Conservation (phyloP, 768 basidiomycete species). For the Daedaleopsis sinensis region DNA sequence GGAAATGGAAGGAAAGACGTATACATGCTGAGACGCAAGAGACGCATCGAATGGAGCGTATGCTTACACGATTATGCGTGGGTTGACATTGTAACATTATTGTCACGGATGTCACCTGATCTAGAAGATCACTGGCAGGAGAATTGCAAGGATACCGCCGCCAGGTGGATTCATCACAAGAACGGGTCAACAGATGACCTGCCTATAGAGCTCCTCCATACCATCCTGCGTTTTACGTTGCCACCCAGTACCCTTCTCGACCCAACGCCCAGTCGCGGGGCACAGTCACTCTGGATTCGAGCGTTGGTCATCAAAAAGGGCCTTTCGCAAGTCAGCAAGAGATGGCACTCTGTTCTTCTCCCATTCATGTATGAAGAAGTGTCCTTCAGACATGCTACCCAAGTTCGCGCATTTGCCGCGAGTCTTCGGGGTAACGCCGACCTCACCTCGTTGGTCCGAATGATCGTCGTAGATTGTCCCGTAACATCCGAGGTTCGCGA, state of each 20-base stretch:
- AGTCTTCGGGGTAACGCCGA: background rate
- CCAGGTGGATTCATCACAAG: background rate
- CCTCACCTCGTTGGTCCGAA: background rate
- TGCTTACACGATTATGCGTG: slow-evolving; percentile 1
- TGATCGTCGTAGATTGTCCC: slow-evolving; percentile 3
- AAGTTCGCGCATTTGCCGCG: background rate
- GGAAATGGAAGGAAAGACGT: slow-evolving; percentile 2
- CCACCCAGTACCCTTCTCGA: background rate
- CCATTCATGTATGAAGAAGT: slow-evolving; percentile 4
- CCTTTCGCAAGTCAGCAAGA: background rate
- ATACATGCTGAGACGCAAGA: background rate
- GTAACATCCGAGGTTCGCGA: background rate
- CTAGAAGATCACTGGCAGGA: background rate
- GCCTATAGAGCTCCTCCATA: slow-evolving; percentile 5
- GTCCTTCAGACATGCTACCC: background rate
- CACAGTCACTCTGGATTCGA: background rate
- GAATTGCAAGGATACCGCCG: background rate
- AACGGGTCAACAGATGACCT: background rate
- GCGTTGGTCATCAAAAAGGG: background rate
- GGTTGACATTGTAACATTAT: background rate
- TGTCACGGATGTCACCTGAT: background rate
- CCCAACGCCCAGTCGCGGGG: background rate
- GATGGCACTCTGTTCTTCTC: background rate
- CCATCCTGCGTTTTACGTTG: background rate
- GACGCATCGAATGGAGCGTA: background rate